Evolutionary conservation across 2,329 filamentous ascomycete species (phyloP).

Genomic region (Bimuria novae-zelandiae): DNA sequence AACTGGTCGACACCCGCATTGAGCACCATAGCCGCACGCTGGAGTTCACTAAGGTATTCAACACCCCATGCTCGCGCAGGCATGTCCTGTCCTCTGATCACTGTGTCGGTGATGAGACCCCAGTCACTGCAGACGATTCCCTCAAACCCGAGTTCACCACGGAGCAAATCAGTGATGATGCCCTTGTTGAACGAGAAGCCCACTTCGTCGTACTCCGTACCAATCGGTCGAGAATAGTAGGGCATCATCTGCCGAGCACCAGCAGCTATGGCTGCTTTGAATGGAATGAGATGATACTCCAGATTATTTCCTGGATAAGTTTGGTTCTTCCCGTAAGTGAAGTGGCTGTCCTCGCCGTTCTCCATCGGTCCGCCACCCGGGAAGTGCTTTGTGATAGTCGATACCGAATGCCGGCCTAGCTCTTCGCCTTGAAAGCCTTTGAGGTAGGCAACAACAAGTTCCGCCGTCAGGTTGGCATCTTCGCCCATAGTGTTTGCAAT

Average conservation of each 20-base stretch:
- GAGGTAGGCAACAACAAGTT: slow-evolving; percentile 51
- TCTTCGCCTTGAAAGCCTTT: slow-evolving; percentile 54
- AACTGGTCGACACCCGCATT: slow-evolving; percentile 60
- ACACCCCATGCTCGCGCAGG: slow-evolving; percentile 58
- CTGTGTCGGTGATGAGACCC: slow-evolving; percentile 56
- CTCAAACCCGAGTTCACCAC: slow-evolving; percentile 54
- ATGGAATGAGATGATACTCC: slow-evolving; percentile 57
- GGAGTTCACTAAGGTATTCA: slow-evolving; percentile 50
- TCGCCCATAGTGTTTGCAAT: slow-evolving; percentile 55
- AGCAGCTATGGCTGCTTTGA: slow-evolving; percentile 56
- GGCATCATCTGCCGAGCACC: slow-evolving; percentile 59
- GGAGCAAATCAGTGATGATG: slow-evolving; percentile 56
- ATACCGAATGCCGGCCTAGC: slow-evolving; percentile 52
- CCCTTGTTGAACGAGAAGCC: slow-evolving; percentile 58
- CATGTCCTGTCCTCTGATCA: slow-evolving; percentile 52
- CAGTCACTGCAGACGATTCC: slow-evolving; percentile 60
- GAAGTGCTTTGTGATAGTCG: slow-evolving; percentile 60
- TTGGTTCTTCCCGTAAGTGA: slow-evolving; percentile 56
- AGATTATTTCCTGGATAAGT: slow-evolving; percentile 58
- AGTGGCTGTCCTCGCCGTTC: slow-evolving; percentile 59
- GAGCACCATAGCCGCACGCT: slow-evolving; percentile 52
- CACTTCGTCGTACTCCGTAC: slow-evolving; percentile 53
- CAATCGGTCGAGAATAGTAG: slow-evolving; percentile 56
- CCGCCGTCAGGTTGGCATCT: slow-evolving; percentile 49
- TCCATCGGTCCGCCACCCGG: slow-evolving; percentile 57